Conservation (phyloP, 2,329 filamentous ascomycete genomes). For the Claviceps sp. region DNA sequence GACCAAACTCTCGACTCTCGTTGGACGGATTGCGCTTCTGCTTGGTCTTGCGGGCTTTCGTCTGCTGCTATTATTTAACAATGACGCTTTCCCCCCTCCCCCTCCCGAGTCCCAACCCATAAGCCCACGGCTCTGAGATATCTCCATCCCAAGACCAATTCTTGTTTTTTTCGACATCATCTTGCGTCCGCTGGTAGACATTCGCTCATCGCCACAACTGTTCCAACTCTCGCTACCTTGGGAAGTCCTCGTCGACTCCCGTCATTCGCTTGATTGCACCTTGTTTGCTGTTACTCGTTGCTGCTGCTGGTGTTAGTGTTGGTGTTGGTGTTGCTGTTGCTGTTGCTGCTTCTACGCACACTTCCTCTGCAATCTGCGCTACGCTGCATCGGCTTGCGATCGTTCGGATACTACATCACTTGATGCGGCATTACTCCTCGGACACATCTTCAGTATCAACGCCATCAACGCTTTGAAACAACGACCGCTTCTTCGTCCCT, state of each 20-base stretch:
- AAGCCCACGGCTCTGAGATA: conserved; percentile 3
- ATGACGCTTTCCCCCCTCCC: conserved; percentile 2
- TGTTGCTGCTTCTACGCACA: conserved; percentile 21
- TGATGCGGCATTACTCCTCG: too few relatives aligned
- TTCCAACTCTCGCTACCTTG: conserved; percentile 26
- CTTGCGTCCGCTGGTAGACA: conserved; percentile 19
- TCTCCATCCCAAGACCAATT: conserved; percentile 2
- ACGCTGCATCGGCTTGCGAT: too few relatives aligned
- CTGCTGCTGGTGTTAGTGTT: conserved; percentile 16
- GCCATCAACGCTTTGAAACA: too few relatives aligned
- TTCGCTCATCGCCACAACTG: conserved; percentile 34
- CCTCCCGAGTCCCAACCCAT: neutral
- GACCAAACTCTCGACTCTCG: neutral
- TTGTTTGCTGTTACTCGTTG: conserved; percentile 35
- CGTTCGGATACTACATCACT: too few relatives aligned
- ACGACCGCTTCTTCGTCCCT: too few relatives aligned
- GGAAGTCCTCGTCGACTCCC: conserved; percentile 64
- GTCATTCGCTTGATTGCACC: conserved; percentile 53
- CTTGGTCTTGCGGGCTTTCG: neutral
- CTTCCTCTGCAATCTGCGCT: neutral
- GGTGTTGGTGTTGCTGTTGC: conserved; percentile 9
- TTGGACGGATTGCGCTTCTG: neutral
- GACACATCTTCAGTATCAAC: too few relatives aligned
- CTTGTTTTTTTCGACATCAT: conserved; percentile 4
- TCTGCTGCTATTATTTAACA: conserved; percentile 7